These are phyloP conservation scores for Diospyros lotus DNA, from an alignment of 148 eudicot species.

Conservation along the genomic window DNA sequence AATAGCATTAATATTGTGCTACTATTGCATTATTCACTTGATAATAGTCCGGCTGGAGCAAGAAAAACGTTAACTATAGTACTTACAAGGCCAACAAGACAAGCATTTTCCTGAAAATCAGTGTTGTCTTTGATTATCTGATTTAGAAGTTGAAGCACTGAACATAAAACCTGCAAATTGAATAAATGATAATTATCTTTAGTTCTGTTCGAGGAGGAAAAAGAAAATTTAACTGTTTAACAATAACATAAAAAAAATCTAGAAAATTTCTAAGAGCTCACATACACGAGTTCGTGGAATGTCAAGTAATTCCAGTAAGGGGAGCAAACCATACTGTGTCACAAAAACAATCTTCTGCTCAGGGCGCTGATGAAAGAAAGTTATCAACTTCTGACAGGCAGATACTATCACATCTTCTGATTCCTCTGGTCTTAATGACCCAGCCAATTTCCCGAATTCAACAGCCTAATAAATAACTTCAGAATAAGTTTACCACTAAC, in stretches of 20 bases:
- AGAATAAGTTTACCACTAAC: background rate
- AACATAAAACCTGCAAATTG: conserved; percentile 73
- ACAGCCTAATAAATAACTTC: conserved; percentile 57
- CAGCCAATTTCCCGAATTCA: conserved; percentile 84
- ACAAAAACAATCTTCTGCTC: conserved; percentile 89
- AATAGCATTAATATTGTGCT: background rate
- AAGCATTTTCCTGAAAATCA: conserved; percentile 93
- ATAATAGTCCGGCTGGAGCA: background rate
- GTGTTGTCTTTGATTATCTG: conserved; percentile 82
- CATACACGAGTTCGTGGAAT: conserved; percentile 85
- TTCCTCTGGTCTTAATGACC: conserved; percentile 81
- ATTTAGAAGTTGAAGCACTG: conserved; percentile 90
- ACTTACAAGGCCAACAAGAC: conserved; percentile 96
- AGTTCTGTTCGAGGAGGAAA: background rate
- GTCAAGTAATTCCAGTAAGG: conserved; percentile 91
- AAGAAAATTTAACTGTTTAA: background rate
- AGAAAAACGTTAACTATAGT: background rate
- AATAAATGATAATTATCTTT: background rate
- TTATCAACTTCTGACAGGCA: conserved; percentile 82
- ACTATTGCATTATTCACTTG: background rate
- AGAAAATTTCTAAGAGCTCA: conserved; percentile 13
- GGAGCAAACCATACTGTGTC: conserved; percentile 89
- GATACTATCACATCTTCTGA: conserved; percentile 85
- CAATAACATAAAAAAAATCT: background rate
- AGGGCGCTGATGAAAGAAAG: conserved; percentile 82